Base-by-base conservation (phyloP, 2,329 filamentous ascomycete genomes). In the Aspergillus ustus region DNA sequence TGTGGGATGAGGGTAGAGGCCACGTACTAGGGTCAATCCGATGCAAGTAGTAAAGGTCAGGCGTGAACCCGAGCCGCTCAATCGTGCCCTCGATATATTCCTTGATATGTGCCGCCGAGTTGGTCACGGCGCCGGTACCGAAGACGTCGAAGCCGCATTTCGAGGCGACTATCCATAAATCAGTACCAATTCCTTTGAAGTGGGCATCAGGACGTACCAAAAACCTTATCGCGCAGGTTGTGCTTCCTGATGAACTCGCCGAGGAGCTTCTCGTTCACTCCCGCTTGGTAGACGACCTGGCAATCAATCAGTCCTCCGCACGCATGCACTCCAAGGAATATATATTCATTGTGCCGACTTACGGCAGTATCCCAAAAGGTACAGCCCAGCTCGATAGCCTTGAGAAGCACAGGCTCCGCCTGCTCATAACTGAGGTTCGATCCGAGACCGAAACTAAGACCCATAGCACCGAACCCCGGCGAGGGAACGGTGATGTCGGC, bases 401-500 rank as follows among this genome's bases (percentile, higher is more conserved):
- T 84, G 25, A 83, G 62, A 0, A 84, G 72, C 0, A 83, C 80
- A 13, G 81, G 81, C 62, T 83, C 82, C 4, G 81, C 80, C 65
- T 83, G 65, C 57, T 83, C 80, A 1, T 76, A 66, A 31, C 63
- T 78, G 3, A 83, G 65, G 60, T 81, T 79, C 43, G 52, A 75
- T 4, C 82, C 81, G 20, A 83, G 50, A 3, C 75, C 79, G 59
- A 77, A 78, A 63, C 74, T 82, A 13, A 83, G 66, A 7, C 82
- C 82, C 81, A 84, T 84, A 11, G 81, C 80, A 20, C 82, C 82
- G 59, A 84, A 83, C 55, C 81, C 81, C 1, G 81, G 81, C 5
- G 66, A 64, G 3, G 78, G 74, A 17, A 82, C 78, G 43, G 78
- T 62, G 34, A 77, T 69, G 56, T 77, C 67, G 22, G 65, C 69